Evolutionary conservation across 768 basidiomycete genomes (phyloP).

Genomic region (Phylloporus arenicola): DNA sequence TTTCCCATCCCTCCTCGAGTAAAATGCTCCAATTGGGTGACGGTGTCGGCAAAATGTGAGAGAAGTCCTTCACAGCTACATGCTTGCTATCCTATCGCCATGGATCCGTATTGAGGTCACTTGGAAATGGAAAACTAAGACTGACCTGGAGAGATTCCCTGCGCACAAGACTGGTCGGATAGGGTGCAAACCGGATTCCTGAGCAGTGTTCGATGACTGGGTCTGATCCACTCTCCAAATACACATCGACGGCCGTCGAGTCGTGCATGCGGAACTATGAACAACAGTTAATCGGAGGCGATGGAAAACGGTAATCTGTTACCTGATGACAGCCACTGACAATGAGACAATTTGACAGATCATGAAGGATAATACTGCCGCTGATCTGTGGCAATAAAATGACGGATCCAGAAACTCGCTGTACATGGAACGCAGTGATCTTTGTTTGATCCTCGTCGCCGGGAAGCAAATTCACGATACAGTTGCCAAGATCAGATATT

Average conservation of each 20-base stretch:
- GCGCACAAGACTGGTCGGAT: conserved; percentile 39
- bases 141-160: conserved; percentile 10
- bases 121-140: not conserved
- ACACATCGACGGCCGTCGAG: conserved; percentile 58
- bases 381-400: conserved; percentile 59
- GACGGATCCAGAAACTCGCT: conserved; percentile 53
- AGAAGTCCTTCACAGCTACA: conserved; percentile 73
- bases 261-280: conserved; percentile 83
- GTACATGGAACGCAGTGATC: conserved; percentile 32
- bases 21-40: conserved; percentile 68
- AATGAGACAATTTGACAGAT: conserved; percentile 57
- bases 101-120: not conserved
- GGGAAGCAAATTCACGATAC: conserved; percentile 64
- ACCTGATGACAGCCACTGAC: conserved; percentile 82
- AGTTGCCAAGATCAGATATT: conserved; percentile 59
- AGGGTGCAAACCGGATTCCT: conserved; percentile 56
- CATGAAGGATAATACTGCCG: conserved; percentile 71
- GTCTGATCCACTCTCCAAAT: conserved; percentile 60
- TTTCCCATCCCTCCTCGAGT: conserved; percentile 10
- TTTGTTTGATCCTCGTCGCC: conserved; percentile 3
- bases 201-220: conserved; percentile 79
- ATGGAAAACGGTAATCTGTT: not conserved
- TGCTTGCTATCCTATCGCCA: conserved; percentile 32
- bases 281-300: not conserved
- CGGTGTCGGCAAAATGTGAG: conserved; percentile 67